phyloP scores from a whole-genome alignment of 345 rosid genomes.

The Sisymbrium altissimum region DNA sequence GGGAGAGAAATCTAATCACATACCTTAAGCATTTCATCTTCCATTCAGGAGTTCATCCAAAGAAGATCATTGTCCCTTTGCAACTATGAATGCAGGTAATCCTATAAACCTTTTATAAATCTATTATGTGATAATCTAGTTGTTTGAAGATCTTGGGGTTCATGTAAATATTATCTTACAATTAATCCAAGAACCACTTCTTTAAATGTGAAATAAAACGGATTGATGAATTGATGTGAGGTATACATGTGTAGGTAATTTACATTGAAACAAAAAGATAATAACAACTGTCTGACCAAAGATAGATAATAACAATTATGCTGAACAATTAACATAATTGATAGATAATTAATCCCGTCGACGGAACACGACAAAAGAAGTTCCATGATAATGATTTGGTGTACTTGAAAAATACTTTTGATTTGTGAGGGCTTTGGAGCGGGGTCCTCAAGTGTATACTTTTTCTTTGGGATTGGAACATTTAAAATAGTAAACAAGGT shows the following conservation, averaged over 20 bases:
- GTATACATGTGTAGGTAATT: too few relatives aligned
- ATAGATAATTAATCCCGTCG: slow-evolving; percentile 2
- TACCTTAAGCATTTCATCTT: too few relatives aligned
- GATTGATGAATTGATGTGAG: background rate
- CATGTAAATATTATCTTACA: too few relatives aligned
- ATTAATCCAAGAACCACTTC: background rate
- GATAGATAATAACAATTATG: background rate
- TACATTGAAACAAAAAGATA: background rate
- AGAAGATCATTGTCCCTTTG: too few relatives aligned
- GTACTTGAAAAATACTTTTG: slow-evolving; percentile 32
- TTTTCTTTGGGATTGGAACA: slow-evolving; percentile 18
- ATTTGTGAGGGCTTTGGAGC: slow-evolving; percentile 4
- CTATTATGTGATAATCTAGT: too few relatives aligned
- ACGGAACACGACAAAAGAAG: slow-evolving; percentile 25
- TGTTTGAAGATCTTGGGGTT: too few relatives aligned
- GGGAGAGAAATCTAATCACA: too few relatives aligned
- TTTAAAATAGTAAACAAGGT: slow-evolving; percentile 25
- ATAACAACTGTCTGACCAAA: background rate
- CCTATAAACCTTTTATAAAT: too few relatives aligned
- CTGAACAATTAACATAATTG: background rate
- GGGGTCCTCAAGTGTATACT: slow-evolving; percentile 27
- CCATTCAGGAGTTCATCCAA: too few relatives aligned
- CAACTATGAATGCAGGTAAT: too few relatives aligned
- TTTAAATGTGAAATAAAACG: background rate
- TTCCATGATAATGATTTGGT: slow-evolving; percentile 26